Evolutionary conservation across 1,284 basidiomycete species (phyloP).

Genomic region (Trichosporon coremiiforme): DNA sequence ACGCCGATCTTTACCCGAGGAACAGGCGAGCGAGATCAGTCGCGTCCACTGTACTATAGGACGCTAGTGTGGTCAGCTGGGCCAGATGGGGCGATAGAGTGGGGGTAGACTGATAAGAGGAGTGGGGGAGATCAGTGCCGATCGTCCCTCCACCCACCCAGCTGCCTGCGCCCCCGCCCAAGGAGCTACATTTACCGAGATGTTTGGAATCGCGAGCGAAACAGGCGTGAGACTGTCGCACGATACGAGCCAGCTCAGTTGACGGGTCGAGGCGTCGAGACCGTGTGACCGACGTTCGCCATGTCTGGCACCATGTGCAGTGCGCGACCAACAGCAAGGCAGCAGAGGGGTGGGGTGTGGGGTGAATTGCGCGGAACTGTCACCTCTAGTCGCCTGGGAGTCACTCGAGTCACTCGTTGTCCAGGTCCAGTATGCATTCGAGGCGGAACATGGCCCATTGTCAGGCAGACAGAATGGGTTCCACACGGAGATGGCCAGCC

Average conservation of each 20-base stretch:
- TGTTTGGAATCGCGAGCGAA: background rate
- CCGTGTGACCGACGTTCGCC: no score
- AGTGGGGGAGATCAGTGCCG: conserved; percentile 1
- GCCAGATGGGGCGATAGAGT: background rate
- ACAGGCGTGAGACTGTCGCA: background rate
- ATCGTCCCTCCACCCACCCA: background rate
- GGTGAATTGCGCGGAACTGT: conserved; percentile 1
- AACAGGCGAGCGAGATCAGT: conserved; percentile 11
- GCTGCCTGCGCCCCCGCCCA: background rate
- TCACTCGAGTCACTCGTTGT: background rate
- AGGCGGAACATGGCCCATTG: background rate
- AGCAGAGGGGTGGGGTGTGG: background rate
- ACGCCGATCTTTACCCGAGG: conserved; percentile 5
- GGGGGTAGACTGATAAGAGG: background rate
- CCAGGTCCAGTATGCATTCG: background rate
- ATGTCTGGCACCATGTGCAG: no score
- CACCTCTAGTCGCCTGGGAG: background rate
- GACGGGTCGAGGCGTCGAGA: background rate
- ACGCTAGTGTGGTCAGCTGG: background rate
- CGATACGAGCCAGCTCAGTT: background rate
- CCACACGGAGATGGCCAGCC: background rate
- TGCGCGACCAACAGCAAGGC: background rate
- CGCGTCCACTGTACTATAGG: background rate
- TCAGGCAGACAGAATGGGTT: background rate
- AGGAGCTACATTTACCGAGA: background rate